A percentile compares a stretch with the other conserved stretches of the same genome.
Evolutionary conservation across 805 yeast species (phyloP).

Genomic region (Candida ascalaphidarum): DNA sequence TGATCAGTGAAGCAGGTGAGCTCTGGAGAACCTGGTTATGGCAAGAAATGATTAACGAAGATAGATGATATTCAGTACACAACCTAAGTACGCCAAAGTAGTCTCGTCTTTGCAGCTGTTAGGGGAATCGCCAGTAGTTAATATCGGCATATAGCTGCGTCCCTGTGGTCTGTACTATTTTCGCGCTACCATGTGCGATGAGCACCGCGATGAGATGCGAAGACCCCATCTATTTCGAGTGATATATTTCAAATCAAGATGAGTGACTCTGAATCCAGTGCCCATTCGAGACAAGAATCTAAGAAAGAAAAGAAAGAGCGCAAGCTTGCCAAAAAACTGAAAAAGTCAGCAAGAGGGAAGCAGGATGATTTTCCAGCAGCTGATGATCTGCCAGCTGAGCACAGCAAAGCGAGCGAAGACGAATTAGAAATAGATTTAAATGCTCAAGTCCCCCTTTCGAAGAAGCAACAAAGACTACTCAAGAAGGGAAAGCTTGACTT

Average conservation of each 20-base stretch:
- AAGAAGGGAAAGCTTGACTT: conserved; percentile 73
- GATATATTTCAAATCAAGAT: not conserved
- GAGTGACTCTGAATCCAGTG: conserved; percentile 1
- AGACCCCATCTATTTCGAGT: too few relatives aligned
- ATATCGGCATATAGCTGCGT: too few relatives aligned
- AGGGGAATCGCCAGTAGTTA: too few relatives aligned
- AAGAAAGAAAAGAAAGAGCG: conserved; percentile 15
- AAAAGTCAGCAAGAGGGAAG: conserved; percentile 5
- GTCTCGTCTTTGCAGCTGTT: too few relatives aligned
- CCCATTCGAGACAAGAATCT: conserved; percentile 3
- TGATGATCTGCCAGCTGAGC: too few relatives aligned
- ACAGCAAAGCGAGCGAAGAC: too few relatives aligned
- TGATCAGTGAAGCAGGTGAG: conserved; percentile 75
- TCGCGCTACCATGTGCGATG: conserved; percentile 4
- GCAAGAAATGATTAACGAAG: conserved; percentile 29
- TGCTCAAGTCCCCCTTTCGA: conserved; percentile 77
- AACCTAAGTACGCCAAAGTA: too few relatives aligned
- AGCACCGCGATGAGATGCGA: too few relatives aligned
- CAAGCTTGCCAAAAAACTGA: conserved; percentile 12
- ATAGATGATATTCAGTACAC: not conserved
- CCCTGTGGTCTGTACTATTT: conserved; percentile 1
- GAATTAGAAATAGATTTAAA: conserved; percentile 54
- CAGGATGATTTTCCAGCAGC: conserved; percentile 21
- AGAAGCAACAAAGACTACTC: conserved; percentile 59
- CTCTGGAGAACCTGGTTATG: conserved; percentile 80